Evolutionary conservation across 441 rosid genomes (phyloP).

Genomic region (Metrosideros polymorpha): DNA sequence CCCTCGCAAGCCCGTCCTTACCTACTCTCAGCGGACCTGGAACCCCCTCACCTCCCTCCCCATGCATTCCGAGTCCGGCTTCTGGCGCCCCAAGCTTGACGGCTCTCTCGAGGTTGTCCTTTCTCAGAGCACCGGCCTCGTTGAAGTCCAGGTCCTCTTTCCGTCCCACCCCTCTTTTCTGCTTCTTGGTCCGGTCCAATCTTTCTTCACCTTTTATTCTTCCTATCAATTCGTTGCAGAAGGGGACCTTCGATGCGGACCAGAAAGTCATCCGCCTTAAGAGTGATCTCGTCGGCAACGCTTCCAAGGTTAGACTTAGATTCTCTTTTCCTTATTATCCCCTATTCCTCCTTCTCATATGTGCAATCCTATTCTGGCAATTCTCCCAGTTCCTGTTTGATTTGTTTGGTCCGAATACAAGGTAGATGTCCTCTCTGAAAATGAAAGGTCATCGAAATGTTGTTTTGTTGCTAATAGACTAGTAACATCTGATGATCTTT

Average conservation of each 20-base stretch:
- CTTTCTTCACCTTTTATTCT: not conserved
- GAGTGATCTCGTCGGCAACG: slow-evolving; percentile 63
- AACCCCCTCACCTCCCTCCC: slow-evolving; percentile 50
- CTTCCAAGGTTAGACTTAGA: slow-evolving; percentile 44
- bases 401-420: not conserved
- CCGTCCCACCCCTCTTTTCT: not conserved
- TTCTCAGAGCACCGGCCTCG: slow-evolving; percentile 73
- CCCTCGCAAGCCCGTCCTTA: slow-evolving; percentile 56
- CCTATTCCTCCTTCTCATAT: not conserved
- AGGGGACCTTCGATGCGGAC: slow-evolving; percentile 34
- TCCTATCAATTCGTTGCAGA: slow-evolving; percentile 18
- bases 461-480: not conserved
- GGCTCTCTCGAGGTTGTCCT: slow-evolving; percentile 60
- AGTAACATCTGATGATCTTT: not conserved
- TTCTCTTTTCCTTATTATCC: not conserved
- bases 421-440: not conserved
- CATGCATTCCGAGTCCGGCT: slow-evolving; percentile 81
- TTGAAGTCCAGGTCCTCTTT: slow-evolving; percentile 50
- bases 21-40: slow-evolving; percentile 67
- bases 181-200: not conserved
- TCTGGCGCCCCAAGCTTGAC: slow-evolving; percentile 63
- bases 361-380: not conserved
- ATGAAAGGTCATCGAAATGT: not conserved
- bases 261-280: slow-evolving; percentile 41
- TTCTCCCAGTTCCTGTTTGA: not conserved